Evolutionary conservation across 2,329 filamentous ascomycete genomes (phyloP), one percentile per base, ranked within the genome.

Genomic region (Taxawa tesnikishii): DNA sequence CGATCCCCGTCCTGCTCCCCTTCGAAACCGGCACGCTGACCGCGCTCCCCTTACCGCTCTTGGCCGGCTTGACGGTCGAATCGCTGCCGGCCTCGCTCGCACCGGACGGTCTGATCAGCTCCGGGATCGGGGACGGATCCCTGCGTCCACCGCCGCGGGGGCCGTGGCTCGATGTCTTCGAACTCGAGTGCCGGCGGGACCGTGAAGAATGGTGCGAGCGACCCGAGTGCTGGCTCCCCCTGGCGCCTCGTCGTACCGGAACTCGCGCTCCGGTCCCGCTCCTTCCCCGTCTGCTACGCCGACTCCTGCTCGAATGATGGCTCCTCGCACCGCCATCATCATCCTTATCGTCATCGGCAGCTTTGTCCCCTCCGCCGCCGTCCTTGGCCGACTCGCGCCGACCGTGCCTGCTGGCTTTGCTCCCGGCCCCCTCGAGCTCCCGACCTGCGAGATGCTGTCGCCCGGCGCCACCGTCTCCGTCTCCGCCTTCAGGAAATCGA

Each of bases 381-480:
- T n/a, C n/a, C n/a, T n/a, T n/a, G n/a, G n/a, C n/a, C n/a, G n/a
- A n/a, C n/a, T n/a, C n/a, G n/a, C n/a, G n/a, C n/a, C n/a, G n/a
- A n/a, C n/a, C n/a, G n/a, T n/a, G n/a, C n/a, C n/a, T n/a, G n/a
- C n/a, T n/a, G n/a, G n/a, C n/a, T n/a, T n/a, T n/a, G n/a, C n/a
- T n/a, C n/a, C n/a, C n/a, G n/a, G n/a, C n/a, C n/a, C n/a, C n/a
- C n/a, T n/a, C n/a, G 25, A 32, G 6, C 40, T 29, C 36, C 48
- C 41, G 14, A 51, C 56, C 45, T 63, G 58, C 10, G 59, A 63
- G 38, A 67, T 64, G 33, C 57, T 62, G 37, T 67, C 63, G 37
- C 61, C 59, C 1, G 63, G 63, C 3, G 58, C 54, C 2, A 67
- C 56, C 4, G 61, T 65, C 38, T 59, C 59, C 31, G 48, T 45